These are phyloP conservation scores for Eruca vesicaria DNA, from an alignment of 441 rosid genomes.

Conservation along the genomic window DNA sequence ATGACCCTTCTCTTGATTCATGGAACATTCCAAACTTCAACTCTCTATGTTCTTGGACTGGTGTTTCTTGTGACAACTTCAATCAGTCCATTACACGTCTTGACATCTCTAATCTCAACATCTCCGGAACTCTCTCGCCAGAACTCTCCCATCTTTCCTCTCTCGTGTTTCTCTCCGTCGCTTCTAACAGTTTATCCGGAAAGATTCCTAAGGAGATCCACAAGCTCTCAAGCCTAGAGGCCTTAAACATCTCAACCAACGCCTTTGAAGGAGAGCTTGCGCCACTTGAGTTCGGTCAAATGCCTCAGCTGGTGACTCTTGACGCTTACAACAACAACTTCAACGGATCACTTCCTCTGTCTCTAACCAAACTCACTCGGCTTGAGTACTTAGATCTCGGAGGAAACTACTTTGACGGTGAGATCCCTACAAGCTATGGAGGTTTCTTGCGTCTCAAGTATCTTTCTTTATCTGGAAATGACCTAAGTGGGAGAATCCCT, in stretches of 20 bases:
- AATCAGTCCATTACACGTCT: constrained; percentile 51
- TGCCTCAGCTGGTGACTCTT: constrained; percentile 50
- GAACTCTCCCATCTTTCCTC: constrained; percentile 45
- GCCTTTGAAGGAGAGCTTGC: constrained; percentile 52
- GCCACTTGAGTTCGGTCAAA: constrained; percentile 43
- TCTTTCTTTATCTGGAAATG: constrained; percentile 68
- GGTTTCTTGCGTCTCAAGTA: constrained; percentile 46
- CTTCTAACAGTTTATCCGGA: constrained; percentile 59
- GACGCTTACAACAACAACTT: constrained; percentile 77
- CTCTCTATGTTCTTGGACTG: constrained; percentile 66
- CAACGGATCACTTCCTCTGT: constrained; percentile 67
- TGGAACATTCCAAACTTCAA: constrained; percentile 62
- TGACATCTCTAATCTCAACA: constrained; percentile 56
- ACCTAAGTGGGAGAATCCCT: constrained; percentile 60
- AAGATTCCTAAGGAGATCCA: constrained; percentile 46
- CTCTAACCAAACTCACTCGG: constrained; percentile 42
- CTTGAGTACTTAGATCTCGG: constrained; percentile 58
- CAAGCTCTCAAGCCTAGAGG: constrained; percentile 46
- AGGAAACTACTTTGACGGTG: constrained; percentile 64
- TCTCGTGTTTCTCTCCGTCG: constrained; percentile 53
- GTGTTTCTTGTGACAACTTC: constrained; percentile 49
- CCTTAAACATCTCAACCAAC: constrained; percentile 69
- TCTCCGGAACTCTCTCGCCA: constrained; percentile 69
- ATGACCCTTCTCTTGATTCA: constrained; percentile 46
- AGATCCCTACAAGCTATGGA: constrained; percentile 59